Base-by-base conservation (phyloP, 169 alveolate genomes). In the Theileria equi region DNA sequence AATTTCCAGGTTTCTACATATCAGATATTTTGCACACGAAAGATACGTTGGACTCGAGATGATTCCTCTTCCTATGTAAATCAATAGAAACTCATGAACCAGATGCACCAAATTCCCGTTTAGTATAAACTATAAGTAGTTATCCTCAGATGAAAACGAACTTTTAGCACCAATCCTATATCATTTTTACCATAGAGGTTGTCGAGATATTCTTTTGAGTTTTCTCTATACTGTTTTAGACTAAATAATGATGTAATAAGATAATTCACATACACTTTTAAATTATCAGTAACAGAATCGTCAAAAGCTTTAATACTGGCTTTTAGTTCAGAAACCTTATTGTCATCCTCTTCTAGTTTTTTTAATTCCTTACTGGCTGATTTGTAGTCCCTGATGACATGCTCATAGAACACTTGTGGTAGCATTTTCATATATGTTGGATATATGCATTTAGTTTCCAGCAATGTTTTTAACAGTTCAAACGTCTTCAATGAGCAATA, bases 351-450 rank as follows among this genome's bases (percentile, higher is more conserved):
- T 11, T 13, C 1, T 5, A n/a, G 49, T 26, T 34, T 49, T 5
- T n/a, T 49, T 13, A 31, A 36, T 54, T 54, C 65, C 21, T 26
- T 10, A 16, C 25, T 5, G 13, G 38, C n/a, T 16, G 16, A 26
- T 2, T 38, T 26, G 59, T 60, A 60, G 66, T 60, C 38, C 45
- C 58, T 60, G 16, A 45, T 60, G 11, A 26, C 66, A 31, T 38
- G 34, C 25, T 44, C 58, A 40, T 60, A 60, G 53, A 60, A 60
- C 21, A 44, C 70, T 21, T 60, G 41, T 4, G 70, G 70, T n/a
- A 60, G 38, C 70, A 60, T 60, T n/a, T 60, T 25, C 45, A 60
- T 2, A 5, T 60, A 60, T 2, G 70, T 47, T n/a, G 40, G 49
- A 48, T 60, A 60, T 35, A 60, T 21, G n/a, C 31, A 43, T 38